phyloP scores from a whole-genome alignment of 2,329 filamentous ascomycete genomes.

The Alternaria consortialis region DNA sequence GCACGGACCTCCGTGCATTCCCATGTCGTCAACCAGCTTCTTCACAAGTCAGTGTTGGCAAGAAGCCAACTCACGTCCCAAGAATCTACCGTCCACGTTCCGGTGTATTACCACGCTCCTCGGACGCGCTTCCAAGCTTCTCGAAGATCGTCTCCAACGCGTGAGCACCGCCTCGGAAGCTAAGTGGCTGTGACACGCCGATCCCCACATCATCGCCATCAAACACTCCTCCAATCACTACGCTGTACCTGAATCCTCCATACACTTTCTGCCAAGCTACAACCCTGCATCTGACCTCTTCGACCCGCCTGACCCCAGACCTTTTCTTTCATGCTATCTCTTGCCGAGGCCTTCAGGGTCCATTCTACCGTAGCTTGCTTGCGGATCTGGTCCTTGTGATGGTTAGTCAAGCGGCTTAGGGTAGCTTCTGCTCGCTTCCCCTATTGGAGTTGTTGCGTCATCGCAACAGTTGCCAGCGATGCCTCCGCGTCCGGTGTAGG shows the following conservation, averaged over 20 bases:
- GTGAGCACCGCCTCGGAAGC: conserved; percentile 14
- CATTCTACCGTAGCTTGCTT: conserved; percentile 5
- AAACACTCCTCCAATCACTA: conserved; percentile 38
- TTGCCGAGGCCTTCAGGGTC: conserved; percentile 7
- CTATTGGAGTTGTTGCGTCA: conserved; percentile 33
- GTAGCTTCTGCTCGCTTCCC: conserved; percentile 10
- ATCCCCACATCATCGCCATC: conserved; percentile 43
- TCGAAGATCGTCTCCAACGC: conserved; percentile 11
- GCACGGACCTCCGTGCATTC: not conserved
- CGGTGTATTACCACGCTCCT: conserved; percentile 7
- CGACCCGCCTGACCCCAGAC: conserved; percentile 10
- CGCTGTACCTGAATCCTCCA: conserved; percentile 41
- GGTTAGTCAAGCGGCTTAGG: conserved; percentile 10
- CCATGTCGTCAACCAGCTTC: conserved; percentile 1
- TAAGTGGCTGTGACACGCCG: conserved; percentile 33
- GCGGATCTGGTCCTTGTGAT: conserved; percentile 5
- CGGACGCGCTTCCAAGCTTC: conserved; percentile 6
- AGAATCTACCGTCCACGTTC: not conserved
- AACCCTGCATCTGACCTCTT: conserved; percentile 29
- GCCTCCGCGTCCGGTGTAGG: conserved; percentile 19
- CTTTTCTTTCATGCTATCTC: conserved; percentile 6
- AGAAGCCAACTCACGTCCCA: not conserved
- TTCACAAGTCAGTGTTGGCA: not conserved
- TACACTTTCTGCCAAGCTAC: conserved; percentile 9
- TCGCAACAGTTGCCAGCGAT: conserved; percentile 18